A percentile compares a stretch with the other conserved stretches of the same genome.
Conservation (phyloP, 1,284 basidiomycete genomes). For the Heterobasidion occidentale region DNA sequence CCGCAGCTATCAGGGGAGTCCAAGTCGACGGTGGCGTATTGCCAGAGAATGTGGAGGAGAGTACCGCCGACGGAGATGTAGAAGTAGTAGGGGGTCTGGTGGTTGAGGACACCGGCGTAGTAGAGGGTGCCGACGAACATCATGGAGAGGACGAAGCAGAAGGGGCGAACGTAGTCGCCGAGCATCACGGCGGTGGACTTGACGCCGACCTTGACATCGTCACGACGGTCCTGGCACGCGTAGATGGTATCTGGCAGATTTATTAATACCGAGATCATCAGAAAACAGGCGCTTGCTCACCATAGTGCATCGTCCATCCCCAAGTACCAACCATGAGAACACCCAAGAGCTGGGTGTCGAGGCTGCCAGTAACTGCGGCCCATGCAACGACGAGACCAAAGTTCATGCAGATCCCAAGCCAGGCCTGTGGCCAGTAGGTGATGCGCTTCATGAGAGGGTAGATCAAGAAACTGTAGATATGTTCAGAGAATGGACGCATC, state of each 20-base stretch:
- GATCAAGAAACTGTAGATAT: constrained; percentile 19
- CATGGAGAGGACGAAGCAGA: constrained; percentile 43
- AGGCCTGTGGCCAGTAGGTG: constrained; percentile 78
- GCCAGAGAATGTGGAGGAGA: constrained; percentile 44
- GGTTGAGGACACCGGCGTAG: constrained; percentile 37
- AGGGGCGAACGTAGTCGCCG: constrained; percentile 43
- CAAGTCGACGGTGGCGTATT: constrained; percentile 45
- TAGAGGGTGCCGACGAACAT: constrained; percentile 41
- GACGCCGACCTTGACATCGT: constrained; percentile 44
- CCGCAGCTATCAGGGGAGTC: constrained; percentile 48
- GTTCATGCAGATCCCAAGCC: constrained; percentile 56
- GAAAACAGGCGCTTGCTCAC: constrained; percentile 17
- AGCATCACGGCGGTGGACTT: constrained; percentile 50
- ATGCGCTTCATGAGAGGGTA: constrained; percentile 46
- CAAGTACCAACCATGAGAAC: constrained; percentile 33
- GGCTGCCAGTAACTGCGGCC: constrained; percentile 31
- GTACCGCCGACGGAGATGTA: constrained; percentile 45
- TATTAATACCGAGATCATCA: not conserved
- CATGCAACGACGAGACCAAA: constrained; percentile 41
- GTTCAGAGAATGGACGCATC: not conserved
- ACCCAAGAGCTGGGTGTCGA: constrained; percentile 28
- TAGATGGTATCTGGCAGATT: constrained; percentile 41
- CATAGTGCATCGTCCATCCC: constrained; percentile 67
- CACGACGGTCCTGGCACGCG: constrained; percentile 46
- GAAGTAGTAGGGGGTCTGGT: constrained; percentile 45